Base-by-base conservation (phyloP, 805 yeast species). In the Kluyveromyces nonfermentans region DNA sequence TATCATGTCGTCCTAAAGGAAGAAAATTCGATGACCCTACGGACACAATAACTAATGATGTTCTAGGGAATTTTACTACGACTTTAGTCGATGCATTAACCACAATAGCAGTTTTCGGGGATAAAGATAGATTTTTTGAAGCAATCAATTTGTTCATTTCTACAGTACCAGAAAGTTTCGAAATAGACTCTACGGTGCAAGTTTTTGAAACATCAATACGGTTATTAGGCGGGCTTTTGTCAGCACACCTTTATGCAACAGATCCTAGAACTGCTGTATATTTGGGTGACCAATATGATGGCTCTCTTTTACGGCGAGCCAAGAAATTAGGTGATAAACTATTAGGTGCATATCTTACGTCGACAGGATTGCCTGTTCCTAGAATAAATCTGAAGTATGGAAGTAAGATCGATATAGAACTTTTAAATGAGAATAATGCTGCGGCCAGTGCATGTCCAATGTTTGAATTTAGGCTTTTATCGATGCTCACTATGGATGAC, bases 401-500 rank as follows among this genome's bases (percentile, higher is more conserved):
- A 0, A 66, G 75, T 1, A 43, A 62, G 31, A 49, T 80, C 0
- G 77, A 83, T 0, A 47, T 60, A 6, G 54, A 57, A 1, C 48
- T 76, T 5, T 72, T 75, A 41, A 50, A 67, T 10, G 94, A 85
- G 48, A 88, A 88, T 6, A 88, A 96, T 57, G 75, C 88, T 0
- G 83, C 96, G 0, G 97, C 96, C 2, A 90, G 89, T 15, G 82
- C 88, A 0, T 78, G 89, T 1, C 85, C 95, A 2, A 72, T 87
- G 47, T 67, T 89, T 33, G 97, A 89, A 62, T 76, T 90, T 58
- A 75, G 89, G 0, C 62, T 89, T 33, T 66, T 89, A 22, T 85
- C 95, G 1, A 64, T 77, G 40, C 68, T 90, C 19, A 84, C 95
- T 0, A 82, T 83, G 4, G 90, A 89, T 57, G 69, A 75, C 2